A percentile compares a stretch with the other conserved stretches of the same genome.
phyloP scores from a whole-genome alignment of 257 asterid species.

The Solanum habrochaites region DNA sequence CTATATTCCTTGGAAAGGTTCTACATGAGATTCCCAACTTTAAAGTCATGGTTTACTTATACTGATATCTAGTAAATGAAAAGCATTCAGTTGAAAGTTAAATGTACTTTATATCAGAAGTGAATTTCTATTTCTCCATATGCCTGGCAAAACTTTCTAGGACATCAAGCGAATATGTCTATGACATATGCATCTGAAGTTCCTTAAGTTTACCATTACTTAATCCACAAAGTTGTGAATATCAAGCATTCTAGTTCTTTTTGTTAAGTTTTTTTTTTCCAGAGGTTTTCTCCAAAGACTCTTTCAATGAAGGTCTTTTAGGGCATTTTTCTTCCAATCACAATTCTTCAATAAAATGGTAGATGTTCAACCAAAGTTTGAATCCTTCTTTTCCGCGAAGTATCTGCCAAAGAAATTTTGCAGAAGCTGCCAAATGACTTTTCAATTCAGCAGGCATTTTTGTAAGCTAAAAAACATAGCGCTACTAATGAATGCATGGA shows the following conservation, averaged over 20 bases:
- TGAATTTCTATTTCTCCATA: not conserved
- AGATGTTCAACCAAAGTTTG: not conserved
- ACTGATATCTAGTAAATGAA: not conserved
- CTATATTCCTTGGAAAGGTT: conserved; percentile 95
- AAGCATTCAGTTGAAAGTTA: not conserved
- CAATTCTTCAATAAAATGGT: not conserved
- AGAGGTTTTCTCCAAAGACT: not conserved
- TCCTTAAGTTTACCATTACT: not conserved
- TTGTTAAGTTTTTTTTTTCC: not conserved
- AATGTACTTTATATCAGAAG: not conserved
- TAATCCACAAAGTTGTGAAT: not conserved
- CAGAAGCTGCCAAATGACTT: not conserved
- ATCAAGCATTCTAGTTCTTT: not conserved
- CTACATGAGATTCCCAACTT: conserved; percentile 8
- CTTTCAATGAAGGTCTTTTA: not conserved
- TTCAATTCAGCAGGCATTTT: not conserved
- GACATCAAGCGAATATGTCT: not conserved
- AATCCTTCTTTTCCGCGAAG: not conserved
- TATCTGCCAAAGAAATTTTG: not conserved
- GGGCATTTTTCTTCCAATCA: not conserved
- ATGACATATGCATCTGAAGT: not conserved
- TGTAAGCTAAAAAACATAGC: not conserved
- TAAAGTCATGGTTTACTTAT: conserved; percentile 1
- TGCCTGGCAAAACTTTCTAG: not conserved
- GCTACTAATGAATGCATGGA: not conserved